Evolutionary conservation across 2,329 filamentous ascomycete species (phyloP), one percentile per base, ranked within the genome.

Genomic region (Chalara sp.): DNA sequence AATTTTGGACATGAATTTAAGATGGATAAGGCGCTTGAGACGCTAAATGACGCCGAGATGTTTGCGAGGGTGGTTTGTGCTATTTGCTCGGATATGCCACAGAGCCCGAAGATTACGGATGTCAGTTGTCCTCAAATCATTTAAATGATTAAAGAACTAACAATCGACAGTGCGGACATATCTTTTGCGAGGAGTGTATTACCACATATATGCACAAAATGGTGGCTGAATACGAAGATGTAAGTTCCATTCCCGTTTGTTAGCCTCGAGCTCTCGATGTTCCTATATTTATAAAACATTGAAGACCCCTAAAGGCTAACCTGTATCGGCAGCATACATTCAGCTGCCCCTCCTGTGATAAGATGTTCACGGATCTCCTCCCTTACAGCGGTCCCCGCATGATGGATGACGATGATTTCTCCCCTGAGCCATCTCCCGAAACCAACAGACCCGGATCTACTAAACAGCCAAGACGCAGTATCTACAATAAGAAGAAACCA

Each of bases 111-210:
- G 7, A 65, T 77, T 32, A 78, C 77, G 28, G 54, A 60, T 47
- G 61, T 63, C 30, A 57, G 55, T 56, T 30, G 31, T 33, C 43
- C 11, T 12, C n/a, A 33, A 37, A 6, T 7, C n/a, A 6, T 37
- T 10, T 11, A 6, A 37, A 47, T 47, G 28, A 3, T 13, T 21
- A 3, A 29, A 35, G 5, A 5, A 28, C 40, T 51, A 32, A 47
- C 11, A 6, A 30, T 44, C 13, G 2, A 0, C 64, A 69, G 5
- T 84, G 81, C 58, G 65, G 69, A 12, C 80, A 84, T 53, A 62
- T 81, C 5, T 79, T 79, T 55, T 84, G 81, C 62, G 50, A 61
- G 1, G 60, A 65, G 0, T 84, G 80, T 56, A 64, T 79, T 6
- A 48, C 47, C 55, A 57, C 60, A 2, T 56, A 60, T 2, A 51